Percentiles rank a stretch among this genome's conserved stretches.
These are phyloP conservation scores for Acanthamoeba royreba DNA, from an alignment of 208 protist species.

Conservation along the genomic window DNA sequence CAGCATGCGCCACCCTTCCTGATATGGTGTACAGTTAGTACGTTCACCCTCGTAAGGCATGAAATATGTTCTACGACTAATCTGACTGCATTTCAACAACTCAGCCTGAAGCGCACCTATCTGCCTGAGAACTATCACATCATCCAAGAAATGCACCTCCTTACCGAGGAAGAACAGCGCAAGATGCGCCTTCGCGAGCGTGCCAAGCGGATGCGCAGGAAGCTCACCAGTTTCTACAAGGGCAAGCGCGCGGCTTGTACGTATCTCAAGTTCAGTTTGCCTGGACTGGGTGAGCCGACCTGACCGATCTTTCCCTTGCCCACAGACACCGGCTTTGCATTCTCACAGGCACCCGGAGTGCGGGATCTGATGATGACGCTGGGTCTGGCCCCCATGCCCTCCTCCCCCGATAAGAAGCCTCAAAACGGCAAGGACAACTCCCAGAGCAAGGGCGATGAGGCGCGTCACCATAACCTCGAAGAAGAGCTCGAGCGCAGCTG, in stretches of 20 bases:
- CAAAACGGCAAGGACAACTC: background rate
- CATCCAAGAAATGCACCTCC: constrained; percentile 6
- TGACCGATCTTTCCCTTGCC: background rate
- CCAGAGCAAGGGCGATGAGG: background rate
- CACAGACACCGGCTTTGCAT: constrained; percentile 41
- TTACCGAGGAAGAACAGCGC: background rate
- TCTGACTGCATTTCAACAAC: background rate
- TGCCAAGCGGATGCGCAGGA: background rate
- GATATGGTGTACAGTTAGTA: background rate
- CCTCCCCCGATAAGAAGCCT: background rate
- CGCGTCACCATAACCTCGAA: background rate
- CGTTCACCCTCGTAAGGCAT: too few species aligned
- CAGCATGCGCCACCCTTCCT: background rate
- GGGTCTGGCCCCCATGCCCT: background rate
- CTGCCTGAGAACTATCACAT: constrained; percentile 24
- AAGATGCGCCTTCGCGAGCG: background rate
- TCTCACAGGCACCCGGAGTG: background rate
- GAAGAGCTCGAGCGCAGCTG: background rate
- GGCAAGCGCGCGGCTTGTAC: background rate
- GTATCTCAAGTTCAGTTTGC: background rate
- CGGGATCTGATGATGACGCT: background rate
- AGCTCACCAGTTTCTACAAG: background rate
- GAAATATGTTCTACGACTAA: background rate
- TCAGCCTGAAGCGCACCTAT: constrained; percentile 33
- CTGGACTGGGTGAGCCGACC: background rate